phyloP scores from a whole-genome alignment of 148 eudicot species.

The Persicaria tinctoria region DNA sequence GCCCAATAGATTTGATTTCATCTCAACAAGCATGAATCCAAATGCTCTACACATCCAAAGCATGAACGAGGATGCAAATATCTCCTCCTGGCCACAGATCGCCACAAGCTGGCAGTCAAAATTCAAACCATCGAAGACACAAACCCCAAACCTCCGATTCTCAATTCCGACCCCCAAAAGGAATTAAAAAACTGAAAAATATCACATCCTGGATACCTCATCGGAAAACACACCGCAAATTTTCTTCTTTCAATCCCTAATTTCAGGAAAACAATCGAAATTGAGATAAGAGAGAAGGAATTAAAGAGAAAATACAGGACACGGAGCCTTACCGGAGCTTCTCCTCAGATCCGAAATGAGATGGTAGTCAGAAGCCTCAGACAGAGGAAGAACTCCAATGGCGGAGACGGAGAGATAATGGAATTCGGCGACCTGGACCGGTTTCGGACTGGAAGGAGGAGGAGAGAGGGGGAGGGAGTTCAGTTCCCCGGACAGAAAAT shows the following conservation, averaged over 20 bases:
- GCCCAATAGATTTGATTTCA: background rate
- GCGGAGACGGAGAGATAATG: background rate
- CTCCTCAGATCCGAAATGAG: background rate
- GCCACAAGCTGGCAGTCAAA: background rate
- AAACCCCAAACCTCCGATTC: background rate
- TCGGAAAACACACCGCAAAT: background rate
- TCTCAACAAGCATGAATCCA: background rate
- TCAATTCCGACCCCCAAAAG: background rate
- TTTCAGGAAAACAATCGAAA: background rate
- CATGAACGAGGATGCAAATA: background rate
- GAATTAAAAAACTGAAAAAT: background rate
- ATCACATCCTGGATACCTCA: background rate
- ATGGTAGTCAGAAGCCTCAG: background rate
- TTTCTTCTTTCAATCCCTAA: background rate
- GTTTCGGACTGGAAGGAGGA: background rate
- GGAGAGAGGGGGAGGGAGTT: background rate
- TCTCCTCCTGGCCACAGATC: conserved; percentile 1
- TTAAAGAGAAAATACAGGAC: background rate
- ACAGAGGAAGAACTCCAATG: conserved; percentile 5
- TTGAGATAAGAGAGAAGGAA: background rate
- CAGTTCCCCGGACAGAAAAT: background rate
- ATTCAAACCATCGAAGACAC: background rate
- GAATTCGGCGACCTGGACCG: background rate
- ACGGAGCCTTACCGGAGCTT: conserved; percentile 5
- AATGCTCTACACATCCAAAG: background rate